Evolutionary conservation across 371 early-diverging fungal genomes (phyloP).

Genomic region (Saksenaea vasiformis): DNA sequence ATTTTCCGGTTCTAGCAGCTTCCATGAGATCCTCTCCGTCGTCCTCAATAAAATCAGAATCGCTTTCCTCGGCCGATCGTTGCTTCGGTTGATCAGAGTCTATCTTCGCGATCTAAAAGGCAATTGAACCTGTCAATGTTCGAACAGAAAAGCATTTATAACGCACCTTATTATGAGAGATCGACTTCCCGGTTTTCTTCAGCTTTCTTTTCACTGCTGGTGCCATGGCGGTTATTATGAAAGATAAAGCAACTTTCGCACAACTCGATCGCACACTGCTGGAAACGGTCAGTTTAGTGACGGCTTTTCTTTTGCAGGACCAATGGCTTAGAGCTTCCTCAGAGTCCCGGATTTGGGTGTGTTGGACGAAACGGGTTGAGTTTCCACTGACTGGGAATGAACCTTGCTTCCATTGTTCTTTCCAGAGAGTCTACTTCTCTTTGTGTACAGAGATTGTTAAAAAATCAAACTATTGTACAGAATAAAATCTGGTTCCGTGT

Average conservation of each 20-base stretch:
- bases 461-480: no score
- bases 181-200: background rate
- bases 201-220: conserved; percentile 2
- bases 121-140: background rate
- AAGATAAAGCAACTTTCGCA: background rate
- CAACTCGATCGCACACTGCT: no score
- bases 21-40: conserved; percentile 31
- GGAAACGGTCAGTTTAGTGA: background rate
- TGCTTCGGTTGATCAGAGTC: background rate
- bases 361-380: no score
- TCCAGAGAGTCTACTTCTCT: no score
- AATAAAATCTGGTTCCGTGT: no score
- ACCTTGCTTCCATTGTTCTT: no score
- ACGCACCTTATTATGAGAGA: background rate
- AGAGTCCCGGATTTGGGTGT: no score
- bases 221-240: background rate
- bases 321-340: no score
- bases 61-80: background rate
- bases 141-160: background rate
- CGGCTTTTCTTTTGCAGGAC: background rate
- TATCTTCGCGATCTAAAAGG: background rate
- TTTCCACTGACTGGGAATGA: no score
- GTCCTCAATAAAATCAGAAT: conserved; percentile 19
- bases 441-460: no score
- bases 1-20: conserved; percentile 21